Evolutionary conservation across 495 filamentous ascomycete genomes (phyloP).

Genomic region (Schizothecium vesticola): DNA sequence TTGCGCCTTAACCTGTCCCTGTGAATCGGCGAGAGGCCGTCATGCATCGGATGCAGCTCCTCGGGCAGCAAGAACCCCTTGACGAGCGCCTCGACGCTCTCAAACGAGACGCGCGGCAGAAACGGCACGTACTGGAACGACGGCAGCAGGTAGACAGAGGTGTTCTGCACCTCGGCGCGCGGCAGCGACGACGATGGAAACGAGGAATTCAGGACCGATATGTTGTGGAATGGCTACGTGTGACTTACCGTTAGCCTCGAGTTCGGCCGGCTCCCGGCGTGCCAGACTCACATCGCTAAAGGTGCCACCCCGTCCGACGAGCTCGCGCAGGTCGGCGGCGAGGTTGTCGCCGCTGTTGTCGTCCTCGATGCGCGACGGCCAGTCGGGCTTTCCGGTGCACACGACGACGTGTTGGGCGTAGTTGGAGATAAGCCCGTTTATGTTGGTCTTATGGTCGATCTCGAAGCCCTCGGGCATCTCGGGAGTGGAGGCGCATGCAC

Average conservation of each 20-base stretch:
- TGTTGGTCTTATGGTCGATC: conserved; percentile 63
- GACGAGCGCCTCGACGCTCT: conserved; percentile 48
- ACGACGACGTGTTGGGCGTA: conserved; percentile 81
- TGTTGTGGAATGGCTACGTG: conserved; percentile 69
- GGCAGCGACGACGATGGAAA: conserved; percentile 45
- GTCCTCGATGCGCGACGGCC: conserved; percentile 65
- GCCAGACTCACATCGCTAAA: conserved; percentile 60
- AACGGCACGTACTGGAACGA: conserved; percentile 70
- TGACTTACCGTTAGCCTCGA: conserved; percentile 16
- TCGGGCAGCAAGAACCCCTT: conserved; percentile 55
- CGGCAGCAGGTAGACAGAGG: conserved; percentile 69
- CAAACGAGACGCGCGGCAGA: conserved; percentile 52
- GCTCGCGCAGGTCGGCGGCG: conserved; percentile 61
- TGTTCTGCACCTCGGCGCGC: conserved; percentile 39
- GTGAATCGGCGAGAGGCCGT: conserved; percentile 47
- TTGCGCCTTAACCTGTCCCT: conserved; percentile 38
- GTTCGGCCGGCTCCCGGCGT: background rate
- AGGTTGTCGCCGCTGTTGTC: conserved; percentile 54
- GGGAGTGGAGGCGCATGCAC: conserved; percentile 61
- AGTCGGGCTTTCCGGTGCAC: conserved; percentile 73
- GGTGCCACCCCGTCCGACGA: conserved; percentile 60
- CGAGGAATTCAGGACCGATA: conserved; percentile 67
- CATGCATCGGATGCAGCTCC: conserved; percentile 54
- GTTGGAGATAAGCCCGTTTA: conserved; percentile 70
- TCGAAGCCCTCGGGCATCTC: conserved; percentile 60